Evolutionary conservation across 345 rosid species (phyloP).

Genomic region (Citropsis articulata): DNA sequence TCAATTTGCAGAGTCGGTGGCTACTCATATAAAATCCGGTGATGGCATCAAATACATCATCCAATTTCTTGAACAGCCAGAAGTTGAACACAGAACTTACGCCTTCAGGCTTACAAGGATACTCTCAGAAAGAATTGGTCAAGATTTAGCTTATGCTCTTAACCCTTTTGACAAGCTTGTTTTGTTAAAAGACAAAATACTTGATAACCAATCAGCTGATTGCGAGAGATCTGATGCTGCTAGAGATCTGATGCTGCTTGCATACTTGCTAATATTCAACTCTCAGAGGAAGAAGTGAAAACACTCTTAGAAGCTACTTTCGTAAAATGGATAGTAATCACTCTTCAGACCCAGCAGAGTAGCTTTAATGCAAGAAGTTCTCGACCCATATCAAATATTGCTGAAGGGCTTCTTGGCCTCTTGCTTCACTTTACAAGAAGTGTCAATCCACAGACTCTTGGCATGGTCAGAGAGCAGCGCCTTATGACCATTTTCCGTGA

Average conservation of each 20-base stretch:
- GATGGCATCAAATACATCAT: conserved; percentile 34
- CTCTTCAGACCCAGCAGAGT: conserved; percentile 19
- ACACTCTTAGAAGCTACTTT: conserved; percentile 32
- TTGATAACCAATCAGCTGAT: conserved; percentile 29
- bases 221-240: conserved; percentile 45
- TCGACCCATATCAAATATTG: conserved; percentile 27
- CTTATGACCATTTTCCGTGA: conserved; percentile 34
- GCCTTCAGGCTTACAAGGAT: conserved; percentile 36
- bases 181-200: conserved; percentile 29
- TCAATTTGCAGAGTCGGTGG: conserved; percentile 34
- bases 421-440: conserved; percentile 34
- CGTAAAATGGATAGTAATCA: conserved; percentile 28
- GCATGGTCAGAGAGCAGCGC: conserved; percentile 23
- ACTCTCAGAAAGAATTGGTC: conserved; percentile 32
- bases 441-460: conserved; percentile 21
- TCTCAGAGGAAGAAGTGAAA: conserved; percentile 30
- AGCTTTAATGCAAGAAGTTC: conserved; percentile 23
- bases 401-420: conserved; percentile 42
- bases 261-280: conserved; percentile 40
- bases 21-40: conserved; percentile 24
- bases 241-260: conserved; percentile 42
- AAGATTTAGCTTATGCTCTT: conserved; percentile 34
- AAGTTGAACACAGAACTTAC: conserved; percentile 29
- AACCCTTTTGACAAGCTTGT: conserved; percentile 23
- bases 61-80: conserved; percentile 29